Conservation (phyloP, 805 yeast genomes). For the Lipomyces orientalis region DNA sequence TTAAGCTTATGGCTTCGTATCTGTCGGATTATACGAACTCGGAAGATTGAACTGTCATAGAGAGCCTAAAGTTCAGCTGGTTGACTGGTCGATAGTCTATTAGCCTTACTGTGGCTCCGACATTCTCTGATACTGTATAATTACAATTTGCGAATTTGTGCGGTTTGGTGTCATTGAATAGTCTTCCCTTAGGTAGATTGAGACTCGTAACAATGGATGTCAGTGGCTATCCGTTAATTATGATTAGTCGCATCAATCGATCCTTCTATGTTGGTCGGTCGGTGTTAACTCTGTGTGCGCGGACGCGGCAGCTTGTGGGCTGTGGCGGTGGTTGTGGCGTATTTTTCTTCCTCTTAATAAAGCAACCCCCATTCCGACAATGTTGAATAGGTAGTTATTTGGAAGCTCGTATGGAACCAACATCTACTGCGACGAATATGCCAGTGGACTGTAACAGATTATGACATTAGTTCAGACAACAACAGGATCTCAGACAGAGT, state of each 20-base stretch:
- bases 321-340: too few relatives aligned
- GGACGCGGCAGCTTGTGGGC: too few relatives aligned
- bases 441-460: not conserved
- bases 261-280: too few relatives aligned
- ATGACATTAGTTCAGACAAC: not conserved
- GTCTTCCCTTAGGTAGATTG: not conserved
- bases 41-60: conserved; percentile 22
- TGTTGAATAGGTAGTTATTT: too few relatives aligned
- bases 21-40: conserved; percentile 34
- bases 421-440: not conserved
- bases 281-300: too few relatives aligned
- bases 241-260: too few relatives aligned
- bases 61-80: conserved; percentile 32
- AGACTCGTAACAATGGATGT: not conserved
- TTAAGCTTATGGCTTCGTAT: not conserved
- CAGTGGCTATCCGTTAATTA: too few relatives aligned
- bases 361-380: too few relatives aligned
- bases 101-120: conserved; percentile 24
- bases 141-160: not conserved
- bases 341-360: too few relatives aligned
- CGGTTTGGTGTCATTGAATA: not conserved
- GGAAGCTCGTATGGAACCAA: not conserved
- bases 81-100: conserved; percentile 4
- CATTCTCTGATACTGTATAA: not conserved
- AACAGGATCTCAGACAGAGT: not conserved